A percentile compares a stretch with the other conserved stretches of the same genome.
These are phyloP conservation scores for Elsinoe batatas DNA, from an alignment of 2,329 filamentous ascomycete species.

Conservation along the genomic window DNA sequence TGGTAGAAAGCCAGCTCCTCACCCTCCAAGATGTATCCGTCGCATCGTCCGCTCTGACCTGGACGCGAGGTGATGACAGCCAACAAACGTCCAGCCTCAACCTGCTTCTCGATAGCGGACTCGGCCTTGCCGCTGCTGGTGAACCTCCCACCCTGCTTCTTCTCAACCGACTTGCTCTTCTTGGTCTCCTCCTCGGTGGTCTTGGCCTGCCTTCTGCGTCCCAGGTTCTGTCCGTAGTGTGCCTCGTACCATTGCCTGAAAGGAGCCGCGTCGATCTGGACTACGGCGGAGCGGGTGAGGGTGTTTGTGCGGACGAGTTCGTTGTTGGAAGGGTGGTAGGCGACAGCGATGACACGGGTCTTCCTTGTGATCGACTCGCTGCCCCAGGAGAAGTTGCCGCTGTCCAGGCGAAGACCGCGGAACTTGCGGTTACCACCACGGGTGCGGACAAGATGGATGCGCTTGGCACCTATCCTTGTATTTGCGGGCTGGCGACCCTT, in stretches of 20 bases:
- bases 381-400: constrained; percentile 98
- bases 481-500: constrained; percentile 98
- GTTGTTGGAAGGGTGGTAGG: constrained; percentile 99
- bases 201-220: constrained; percentile 82
- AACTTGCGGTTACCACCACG: constrained; percentile 99
- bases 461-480: constrained; percentile 97
- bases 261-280: constrained; percentile 96
- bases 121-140: constrained; percentile 87
- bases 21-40: constrained; percentile 97
- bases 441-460: constrained; percentile 92
- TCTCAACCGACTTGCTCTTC: constrained; percentile 93
- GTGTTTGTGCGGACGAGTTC: constrained; percentile 99
- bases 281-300: constrained; percentile 95
- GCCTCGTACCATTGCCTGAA: constrained; percentile 99
- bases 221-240: constrained; percentile 88
- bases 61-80: constrained; percentile 87
- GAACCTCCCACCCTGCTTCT: constrained; percentile 88
- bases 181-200: constrained; percentile 57
- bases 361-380: constrained; percentile 98
- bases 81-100: constrained; percentile 96
- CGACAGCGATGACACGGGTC: constrained; percentile 96
- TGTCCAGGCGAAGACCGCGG: constrained; percentile 96
- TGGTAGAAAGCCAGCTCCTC: constrained; percentile 99
- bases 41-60: constrained; percentile 90
- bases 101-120: constrained; percentile 86